Base-by-base conservation (phyloP, 371 early-diverging fungal genomes). In the Mortierella sp. region DNA sequence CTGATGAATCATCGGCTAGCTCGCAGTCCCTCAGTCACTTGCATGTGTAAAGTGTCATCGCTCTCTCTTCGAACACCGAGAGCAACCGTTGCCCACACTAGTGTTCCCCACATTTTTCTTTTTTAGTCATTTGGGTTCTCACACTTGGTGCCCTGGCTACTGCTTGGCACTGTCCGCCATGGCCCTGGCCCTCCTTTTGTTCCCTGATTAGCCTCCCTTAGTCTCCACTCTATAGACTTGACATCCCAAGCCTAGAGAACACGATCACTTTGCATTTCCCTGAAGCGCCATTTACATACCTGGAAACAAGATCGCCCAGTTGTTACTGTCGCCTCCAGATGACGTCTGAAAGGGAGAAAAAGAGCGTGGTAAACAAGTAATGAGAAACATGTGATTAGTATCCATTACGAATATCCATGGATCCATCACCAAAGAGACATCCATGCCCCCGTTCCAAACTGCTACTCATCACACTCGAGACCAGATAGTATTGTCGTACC, bases 61-160 rank as follows among this genome's bases (percentile, higher is more conserved):
- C 46, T 63, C 50, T 46, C 46, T 52, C 46, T 27, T 22, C 39
- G 49, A 40, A 19, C 37, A 31, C 53, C 16, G 8, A 27, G 41
- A 14, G 27, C 9, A 27, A 39, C 27, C 25, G 31, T 71, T 71
- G 66, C 62, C 72, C 72, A 71, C 66, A 71, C 40, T 40, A 39
- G 40, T 39, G 31, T 71, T 71, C 72, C 62, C 72, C 72, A 71
- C 66, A 71, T n/a, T 71, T 71, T 71, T 65, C 72, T 71, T 65
- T 61, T 71, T 71, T 71, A 45, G 66, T 60, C 61, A 31, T 61
- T 65, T 65, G 65, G 47, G 66, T 71, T 64, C 45, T 44, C 19
- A 50, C 45, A 29, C 54, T 10, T 34, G 34, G 10, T 34, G 10
- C 10, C 34, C 34, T 34, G 34, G 34, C 10, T 34, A 34, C 34